Evolutionary conservation across 345 rosid genomes (phyloP), one percentile per base, ranked within the genome.

Genomic region (Atalantia buxifolia): DNA sequence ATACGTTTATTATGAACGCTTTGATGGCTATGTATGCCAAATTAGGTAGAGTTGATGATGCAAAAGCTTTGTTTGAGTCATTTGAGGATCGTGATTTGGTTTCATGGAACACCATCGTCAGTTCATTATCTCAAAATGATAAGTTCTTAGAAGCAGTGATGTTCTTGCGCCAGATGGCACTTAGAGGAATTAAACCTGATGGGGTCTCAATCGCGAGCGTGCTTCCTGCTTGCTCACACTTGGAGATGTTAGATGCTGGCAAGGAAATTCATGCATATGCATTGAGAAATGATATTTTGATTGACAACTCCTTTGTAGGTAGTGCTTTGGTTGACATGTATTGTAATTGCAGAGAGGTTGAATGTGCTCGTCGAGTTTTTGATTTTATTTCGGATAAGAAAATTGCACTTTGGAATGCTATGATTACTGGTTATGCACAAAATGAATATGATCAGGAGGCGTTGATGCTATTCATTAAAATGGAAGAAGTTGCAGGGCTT

Each of bases 281-380:
- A 24, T 83, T 95, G 83, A 92, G 85, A 83, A 89, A 89, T 78
- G 89, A 86, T 12, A 75, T 85, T 69, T 69, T 93, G 75, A 79
- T 84, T 57, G 88, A 82, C 69, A 95, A 95, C 88, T 90, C 97
- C 66, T 95, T 89, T 79, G 94, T 92, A 55, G 98, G 92, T 2
- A 95, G 97, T 78, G 97, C 97, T 79, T 85, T 95, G 65, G 95
- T 95, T 77, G 99, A 95, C 79, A 92, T 95, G 98, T 95, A 92
- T 83, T 91, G 94, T 81, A 95, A 94, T 74, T 95, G 97, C 76
- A 86, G 82, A 67, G 72, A 77, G 82, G 92, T 91, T 40, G 84
- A 87, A 67, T 84, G 87, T 83, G 98, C 90, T 40, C 88, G 90
- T 53, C 76, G 77, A 69, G 92, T 91, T 57, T 93, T 95, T 84